These are phyloP conservation scores for Penicillium angulare DNA, from an alignment of 495 filamentous ascomycete species.

Conservation along the genomic window DNA sequence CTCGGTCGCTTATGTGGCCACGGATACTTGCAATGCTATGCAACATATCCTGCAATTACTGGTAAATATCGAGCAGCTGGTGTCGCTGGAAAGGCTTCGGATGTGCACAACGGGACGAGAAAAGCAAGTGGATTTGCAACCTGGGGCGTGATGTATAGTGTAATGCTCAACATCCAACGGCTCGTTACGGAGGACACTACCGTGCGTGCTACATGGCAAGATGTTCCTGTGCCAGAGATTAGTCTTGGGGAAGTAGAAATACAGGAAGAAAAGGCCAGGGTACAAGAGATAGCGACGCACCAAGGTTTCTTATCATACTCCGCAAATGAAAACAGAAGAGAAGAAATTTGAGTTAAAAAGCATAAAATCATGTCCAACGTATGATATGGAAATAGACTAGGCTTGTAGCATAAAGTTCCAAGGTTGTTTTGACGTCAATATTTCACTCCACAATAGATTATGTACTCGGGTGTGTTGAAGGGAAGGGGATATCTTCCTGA, in stretches of 20 bases:
- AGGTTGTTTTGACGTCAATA: too few species aligned
- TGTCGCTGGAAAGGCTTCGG: constrained; percentile 35
- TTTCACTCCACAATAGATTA: too few species aligned
- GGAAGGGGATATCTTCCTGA: too few species aligned
- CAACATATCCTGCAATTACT: constrained; percentile 46
- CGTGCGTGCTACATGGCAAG: constrained; percentile 4
- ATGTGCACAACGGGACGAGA: constrained; percentile 38
- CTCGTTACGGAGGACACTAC: neutral
- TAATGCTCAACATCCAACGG: constrained; percentile 8
- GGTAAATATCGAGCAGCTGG: constrained; percentile 46
- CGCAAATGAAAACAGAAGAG: too few species aligned
- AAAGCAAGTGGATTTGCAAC: constrained; percentile 9
- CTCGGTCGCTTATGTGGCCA: constrained; percentile 48
- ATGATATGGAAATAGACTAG: too few species aligned
- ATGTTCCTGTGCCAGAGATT: constrained; percentile 1
- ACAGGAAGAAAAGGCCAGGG: constrained; percentile 1
- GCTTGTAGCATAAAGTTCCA: too few species aligned
- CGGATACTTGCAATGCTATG: constrained; percentile 41
- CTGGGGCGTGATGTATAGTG: constrained; percentile 9
- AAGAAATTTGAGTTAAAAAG: neutral
- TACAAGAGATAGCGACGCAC: neutral
- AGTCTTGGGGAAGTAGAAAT: neutral
- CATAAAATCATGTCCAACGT: too few species aligned
- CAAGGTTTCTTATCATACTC: too few species aligned
- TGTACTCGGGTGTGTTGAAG: too few species aligned